These are phyloP conservation scores for Aspergillus eucalypticola DNA, from an alignment of 2,329 filamentous ascomycete species.

Conservation along the genomic window DNA sequence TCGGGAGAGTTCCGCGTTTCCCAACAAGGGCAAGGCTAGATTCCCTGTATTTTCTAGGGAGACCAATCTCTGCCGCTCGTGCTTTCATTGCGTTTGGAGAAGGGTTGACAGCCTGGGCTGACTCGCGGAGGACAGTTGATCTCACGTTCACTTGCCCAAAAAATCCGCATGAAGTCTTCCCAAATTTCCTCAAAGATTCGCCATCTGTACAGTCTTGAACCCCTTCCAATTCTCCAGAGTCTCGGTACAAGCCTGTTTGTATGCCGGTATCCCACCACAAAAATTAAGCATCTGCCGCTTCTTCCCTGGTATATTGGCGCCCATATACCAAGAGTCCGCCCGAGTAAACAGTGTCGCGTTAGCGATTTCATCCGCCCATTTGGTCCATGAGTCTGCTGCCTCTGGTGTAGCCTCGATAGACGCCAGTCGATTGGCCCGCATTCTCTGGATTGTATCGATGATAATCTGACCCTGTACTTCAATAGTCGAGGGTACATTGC, in stretches of 20 bases:
- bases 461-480: conserved; percentile 61
- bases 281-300: conserved; percentile 14
- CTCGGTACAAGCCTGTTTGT: neutral
- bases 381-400: conserved; percentile 53
- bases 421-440: conserved; percentile 48
- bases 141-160: too few relatives aligned
- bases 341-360: conserved; percentile 53
- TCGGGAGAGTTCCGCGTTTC: too few relatives aligned
- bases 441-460: conserved; percentile 52
- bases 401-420: conserved; percentile 54
- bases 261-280: conserved; percentile 9
- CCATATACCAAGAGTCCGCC: conserved; percentile 31
- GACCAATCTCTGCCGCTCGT: too few relatives aligned
- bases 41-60: too few relatives aligned
- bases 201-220: neutral
- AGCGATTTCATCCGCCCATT: conserved; percentile 48
- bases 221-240: conserved; percentile 11
- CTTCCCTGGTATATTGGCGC: conserved; percentile 28
- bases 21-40: too few relatives aligned
- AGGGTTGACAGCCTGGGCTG: too few relatives aligned
- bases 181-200: neutral
- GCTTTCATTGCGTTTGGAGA: too few relatives aligned
- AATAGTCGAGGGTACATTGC: conserved; percentile 56
- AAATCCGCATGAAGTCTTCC: too few relatives aligned
- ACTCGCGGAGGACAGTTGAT: too few relatives aligned